A percentile compares a stretch with the other conserved stretches of the same genome.
These are phyloP conservation scores for Chamaenerion angustifolium DNA, from an alignment of 345 rosid genomes.

Conservation along the genomic window DNA sequence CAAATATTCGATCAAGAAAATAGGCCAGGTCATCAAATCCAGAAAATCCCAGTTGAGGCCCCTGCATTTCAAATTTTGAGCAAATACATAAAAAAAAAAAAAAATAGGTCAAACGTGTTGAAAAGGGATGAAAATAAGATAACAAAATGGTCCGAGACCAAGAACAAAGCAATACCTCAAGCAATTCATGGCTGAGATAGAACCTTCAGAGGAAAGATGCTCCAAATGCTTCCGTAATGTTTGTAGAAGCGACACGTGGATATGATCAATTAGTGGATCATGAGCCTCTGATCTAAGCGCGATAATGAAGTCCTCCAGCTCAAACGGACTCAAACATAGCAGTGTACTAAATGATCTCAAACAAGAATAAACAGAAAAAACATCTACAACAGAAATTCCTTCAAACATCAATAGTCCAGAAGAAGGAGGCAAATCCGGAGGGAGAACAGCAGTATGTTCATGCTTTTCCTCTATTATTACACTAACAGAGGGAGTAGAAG, in stretches of 20 bases:
- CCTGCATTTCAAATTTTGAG: slow-evolving; percentile 35
- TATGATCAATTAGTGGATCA: slow-evolving; percentile 55
- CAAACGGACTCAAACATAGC: slow-evolving; percentile 85
- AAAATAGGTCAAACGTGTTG: slow-evolving; percentile 12
- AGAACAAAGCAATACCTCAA: slow-evolving; percentile 42
- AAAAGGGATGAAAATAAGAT: background rate
- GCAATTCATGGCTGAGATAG: slow-evolving; percentile 65
- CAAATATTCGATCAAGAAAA: slow-evolving; percentile 67
- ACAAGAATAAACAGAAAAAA: slow-evolving; percentile 67
- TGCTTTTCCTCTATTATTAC: slow-evolving; percentile 45
- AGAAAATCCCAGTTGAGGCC: slow-evolving; percentile 76
- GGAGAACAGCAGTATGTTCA: slow-evolving; percentile 33
- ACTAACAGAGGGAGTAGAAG: slow-evolving; percentile 43
- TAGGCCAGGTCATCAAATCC: slow-evolving; percentile 80
- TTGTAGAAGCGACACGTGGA: slow-evolving; percentile 73
- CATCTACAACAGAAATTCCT: slow-evolving; percentile 43
- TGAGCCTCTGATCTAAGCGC: slow-evolving; percentile 46
- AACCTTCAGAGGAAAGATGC: slow-evolving; percentile 63
- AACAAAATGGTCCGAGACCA: too few relatives aligned
- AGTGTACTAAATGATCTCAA: slow-evolving; percentile 79
- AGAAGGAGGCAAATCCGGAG: slow-evolving; percentile 65
- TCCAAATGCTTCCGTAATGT: slow-evolving; percentile 65
- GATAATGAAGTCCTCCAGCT: slow-evolving; percentile 69
- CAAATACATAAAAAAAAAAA: slow-evolving; percentile 8
- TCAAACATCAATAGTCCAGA: slow-evolving; percentile 45